These are phyloP conservation scores for Solanum aculeatissimum DNA, from an alignment of 305 asterid genomes.

Conservation along the genomic window DNA sequence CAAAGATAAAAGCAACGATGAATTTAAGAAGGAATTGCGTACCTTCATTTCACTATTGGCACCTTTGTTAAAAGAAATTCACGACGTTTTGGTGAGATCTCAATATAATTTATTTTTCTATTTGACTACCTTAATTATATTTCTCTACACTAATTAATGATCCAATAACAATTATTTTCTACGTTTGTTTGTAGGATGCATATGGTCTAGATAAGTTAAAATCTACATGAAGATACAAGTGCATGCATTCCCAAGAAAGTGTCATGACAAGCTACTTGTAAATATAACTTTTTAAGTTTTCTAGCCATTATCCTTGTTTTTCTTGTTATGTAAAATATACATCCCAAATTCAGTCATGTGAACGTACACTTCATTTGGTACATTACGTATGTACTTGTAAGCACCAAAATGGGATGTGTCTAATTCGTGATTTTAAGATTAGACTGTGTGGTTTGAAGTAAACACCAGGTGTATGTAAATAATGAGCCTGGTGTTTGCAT, in stretches of 20 bases:
- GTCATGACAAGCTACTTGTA: not conserved
- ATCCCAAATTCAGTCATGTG: not conserved
- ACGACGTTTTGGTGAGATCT: slow-evolving; percentile 21
- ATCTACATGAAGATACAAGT: slow-evolving; percentile 14
- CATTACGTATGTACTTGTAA: not conserved
- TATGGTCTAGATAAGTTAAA: slow-evolving; percentile 25
- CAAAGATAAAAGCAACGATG: slow-evolving; percentile 15
- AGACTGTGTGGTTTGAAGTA: not conserved
- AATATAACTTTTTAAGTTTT: not conserved
- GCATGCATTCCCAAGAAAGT: not conserved
- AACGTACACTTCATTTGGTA: not conserved
- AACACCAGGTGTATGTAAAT: not conserved
- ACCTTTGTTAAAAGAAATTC: slow-evolving; percentile 22
- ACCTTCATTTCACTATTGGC: slow-evolving; percentile 17
- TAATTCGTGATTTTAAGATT: not conserved
- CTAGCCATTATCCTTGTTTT: not conserved
- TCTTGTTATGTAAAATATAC: slow-evolving; percentile 7
- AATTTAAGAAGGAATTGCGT: slow-evolving; percentile 20
- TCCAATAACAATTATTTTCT: not conserved
- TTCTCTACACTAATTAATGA: not conserved
- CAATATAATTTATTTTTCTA: not conserved
- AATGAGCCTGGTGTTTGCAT: not conserved
- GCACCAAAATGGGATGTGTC: not conserved
- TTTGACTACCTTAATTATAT: not conserved
- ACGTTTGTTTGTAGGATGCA: slow-evolving; percentile 8